phyloP scores from a whole-genome alignment of 371 early-diverging fungal genomes.

The Ordospora pajunii region DNA sequence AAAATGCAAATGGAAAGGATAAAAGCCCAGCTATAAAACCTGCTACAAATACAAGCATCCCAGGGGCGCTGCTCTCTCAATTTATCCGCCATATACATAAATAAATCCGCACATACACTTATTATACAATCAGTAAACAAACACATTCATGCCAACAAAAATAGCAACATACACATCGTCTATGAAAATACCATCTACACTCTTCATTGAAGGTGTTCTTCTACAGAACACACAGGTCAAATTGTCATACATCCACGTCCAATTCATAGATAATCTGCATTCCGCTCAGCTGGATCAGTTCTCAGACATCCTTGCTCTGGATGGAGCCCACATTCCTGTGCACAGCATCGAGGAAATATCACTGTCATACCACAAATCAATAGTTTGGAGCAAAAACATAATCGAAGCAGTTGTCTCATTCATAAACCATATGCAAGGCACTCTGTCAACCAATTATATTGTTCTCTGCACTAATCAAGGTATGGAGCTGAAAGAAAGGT shows the following conservation, averaged over 20 bases:
- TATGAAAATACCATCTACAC: background rate
- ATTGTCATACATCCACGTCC: background rate
- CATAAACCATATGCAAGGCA: too few species aligned
- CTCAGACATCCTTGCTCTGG: background rate
- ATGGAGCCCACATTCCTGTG: background rate
- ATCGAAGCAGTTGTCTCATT: background rate
- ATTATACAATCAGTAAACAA: background rate
- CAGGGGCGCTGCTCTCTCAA: background rate
- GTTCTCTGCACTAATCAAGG: too few species aligned
- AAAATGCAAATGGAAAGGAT: constrained; percentile 10
- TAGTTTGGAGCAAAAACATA: background rate
- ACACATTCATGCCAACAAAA: background rate
- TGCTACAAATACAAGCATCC: background rate
- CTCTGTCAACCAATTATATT: too few species aligned
- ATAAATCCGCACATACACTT: background rate
- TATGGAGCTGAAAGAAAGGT: too few species aligned
- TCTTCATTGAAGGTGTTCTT: background rate
- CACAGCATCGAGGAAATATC: background rate
- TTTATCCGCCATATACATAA: background rate
- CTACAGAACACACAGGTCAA: background rate
- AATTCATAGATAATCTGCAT: background rate
- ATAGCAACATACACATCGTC: background rate
- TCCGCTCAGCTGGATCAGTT: background rate
- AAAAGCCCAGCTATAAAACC: constrained; percentile 4
- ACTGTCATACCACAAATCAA: background rate